Conservation (phyloP, 768 basidiomycete genomes). For the Hericium rajendrae region DNA sequence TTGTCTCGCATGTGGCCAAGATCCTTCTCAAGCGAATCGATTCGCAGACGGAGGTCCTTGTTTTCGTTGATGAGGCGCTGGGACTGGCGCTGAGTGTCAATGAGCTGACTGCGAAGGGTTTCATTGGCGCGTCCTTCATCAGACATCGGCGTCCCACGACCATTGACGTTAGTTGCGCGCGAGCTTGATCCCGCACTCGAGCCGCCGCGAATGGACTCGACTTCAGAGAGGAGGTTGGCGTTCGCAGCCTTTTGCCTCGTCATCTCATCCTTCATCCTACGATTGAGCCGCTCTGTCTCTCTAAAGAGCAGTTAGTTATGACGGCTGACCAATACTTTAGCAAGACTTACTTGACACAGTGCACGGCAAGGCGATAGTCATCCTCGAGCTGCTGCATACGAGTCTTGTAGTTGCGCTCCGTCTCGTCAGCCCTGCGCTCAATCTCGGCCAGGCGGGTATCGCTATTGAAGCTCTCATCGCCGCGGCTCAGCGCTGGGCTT, state of each 20-base stretch:
- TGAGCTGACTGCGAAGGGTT: slow-evolving; percentile 56
- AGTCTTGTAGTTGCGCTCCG: slow-evolving; percentile 67
- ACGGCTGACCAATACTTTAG: slow-evolving; percentile 9
- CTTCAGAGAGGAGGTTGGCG: slow-evolving; percentile 70
- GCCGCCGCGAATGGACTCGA: slow-evolving; percentile 64
- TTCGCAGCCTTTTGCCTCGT: slow-evolving; percentile 84
- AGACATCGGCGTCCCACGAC: slow-evolving; percentile 67
- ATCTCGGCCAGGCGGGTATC: slow-evolving; percentile 50
- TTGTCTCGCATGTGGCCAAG: slow-evolving; percentile 61
- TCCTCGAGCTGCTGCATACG: slow-evolving; percentile 86
- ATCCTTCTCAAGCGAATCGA: slow-evolving; percentile 69
- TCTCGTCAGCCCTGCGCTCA: slow-evolving; percentile 74
- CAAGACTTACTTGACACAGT: slow-evolving; percentile 83
- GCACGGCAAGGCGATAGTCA: slow-evolving; percentile 93
- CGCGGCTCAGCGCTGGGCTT: slow-evolving; percentile 33
- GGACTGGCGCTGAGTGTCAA: slow-evolving; percentile 68
- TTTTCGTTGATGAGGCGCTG: slow-evolving; percentile 68
- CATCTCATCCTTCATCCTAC: slow-evolving; percentile 91
- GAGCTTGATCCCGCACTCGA: slow-evolving; percentile 38
- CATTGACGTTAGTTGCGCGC: slow-evolving; percentile 46
- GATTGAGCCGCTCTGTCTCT: slow-evolving; percentile 97
- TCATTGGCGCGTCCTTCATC: slow-evolving; percentile 54
- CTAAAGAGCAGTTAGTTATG: slow-evolving; percentile 28
- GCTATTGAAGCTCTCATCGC: slow-evolving; percentile 17
- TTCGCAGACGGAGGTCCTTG: slow-evolving; percentile 61